Evolutionary conservation across 106 monocot genomes (phyloP).

Genomic region (Apostasia ramifera): DNA sequence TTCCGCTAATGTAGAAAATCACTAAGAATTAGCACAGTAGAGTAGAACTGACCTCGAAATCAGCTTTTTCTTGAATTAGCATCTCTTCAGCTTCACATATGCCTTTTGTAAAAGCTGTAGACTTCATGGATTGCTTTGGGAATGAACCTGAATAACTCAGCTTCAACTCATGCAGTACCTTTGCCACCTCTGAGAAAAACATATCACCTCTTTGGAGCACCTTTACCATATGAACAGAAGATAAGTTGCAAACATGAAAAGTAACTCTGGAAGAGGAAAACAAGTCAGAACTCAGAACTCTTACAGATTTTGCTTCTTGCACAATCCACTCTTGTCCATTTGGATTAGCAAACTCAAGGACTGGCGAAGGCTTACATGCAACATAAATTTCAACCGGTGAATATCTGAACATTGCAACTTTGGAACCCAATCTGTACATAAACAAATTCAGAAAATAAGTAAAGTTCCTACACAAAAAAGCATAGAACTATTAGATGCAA

Average conservation of each 20-base stretch:
- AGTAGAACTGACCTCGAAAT: conserved; percentile 55
- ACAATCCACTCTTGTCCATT: conserved; percentile 57
- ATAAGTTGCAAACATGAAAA: conserved; percentile 10
- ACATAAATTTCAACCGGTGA: conserved; percentile 72
- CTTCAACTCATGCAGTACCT: conserved; percentile 36
- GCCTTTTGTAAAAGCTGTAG: conserved; percentile 22
- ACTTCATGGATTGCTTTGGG: conserved; percentile 10
- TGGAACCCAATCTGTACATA: conserved; percentile 57
- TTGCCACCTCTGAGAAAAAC: conserved; percentile 58
- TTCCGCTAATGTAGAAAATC: neutral
- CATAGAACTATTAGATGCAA: neutral
- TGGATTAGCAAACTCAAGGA: conserved; percentile 50
- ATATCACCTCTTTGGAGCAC: conserved; percentile 30
- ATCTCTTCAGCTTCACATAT: conserved; percentile 57
- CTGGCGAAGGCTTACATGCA: conserved; percentile 60
- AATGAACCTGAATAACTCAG: conserved; percentile 11
- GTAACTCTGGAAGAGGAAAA: neutral
- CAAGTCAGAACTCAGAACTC: neutral
- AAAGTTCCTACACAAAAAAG: neutral
- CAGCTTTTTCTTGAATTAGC: conserved; percentile 59
- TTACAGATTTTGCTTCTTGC: conserved; percentile 68
- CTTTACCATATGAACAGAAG: conserved; percentile 23
- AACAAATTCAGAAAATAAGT: neutral
- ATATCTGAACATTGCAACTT: conserved; percentile 84
- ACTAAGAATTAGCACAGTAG: neutral